Conservation (phyloP, 2,329 filamentous ascomycete species). For the Tolypocladium paradoxum region DNA sequence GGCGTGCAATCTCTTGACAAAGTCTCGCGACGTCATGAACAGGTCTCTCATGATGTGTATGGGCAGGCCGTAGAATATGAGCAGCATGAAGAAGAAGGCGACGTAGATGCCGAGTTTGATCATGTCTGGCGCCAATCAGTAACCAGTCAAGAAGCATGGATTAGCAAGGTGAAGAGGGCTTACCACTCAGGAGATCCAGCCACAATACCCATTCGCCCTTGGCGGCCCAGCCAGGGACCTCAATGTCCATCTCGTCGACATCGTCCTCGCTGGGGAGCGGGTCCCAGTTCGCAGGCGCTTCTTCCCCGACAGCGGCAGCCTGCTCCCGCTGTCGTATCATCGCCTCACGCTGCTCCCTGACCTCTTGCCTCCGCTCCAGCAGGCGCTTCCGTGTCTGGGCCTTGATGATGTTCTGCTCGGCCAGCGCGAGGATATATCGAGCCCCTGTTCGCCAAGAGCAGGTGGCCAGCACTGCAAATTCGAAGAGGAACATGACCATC, state of each 20-base stretch:
- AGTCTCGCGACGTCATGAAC: conserved; percentile 86
- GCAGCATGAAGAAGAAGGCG: conserved; percentile 84
- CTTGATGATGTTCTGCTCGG: conserved; percentile 65
- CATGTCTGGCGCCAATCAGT: conserved; percentile 49
- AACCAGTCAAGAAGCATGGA: conserved; percentile 6
- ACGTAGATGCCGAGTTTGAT: conserved; percentile 83
- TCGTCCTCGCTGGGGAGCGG: conserved; percentile 57
- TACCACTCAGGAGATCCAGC: conserved; percentile 73
- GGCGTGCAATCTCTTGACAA: conserved; percentile 79
- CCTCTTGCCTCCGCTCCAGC: conserved; percentile 55
- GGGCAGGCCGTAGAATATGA: conserved; percentile 88
- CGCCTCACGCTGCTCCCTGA: conserved; percentile 46
- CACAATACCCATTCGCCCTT: conserved; percentile 90
- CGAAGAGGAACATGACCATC: conserved; percentile 99
- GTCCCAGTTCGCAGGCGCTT: conserved; percentile 39
- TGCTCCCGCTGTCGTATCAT: conserved; percentile 39
- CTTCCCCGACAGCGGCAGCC: conserved; percentile 41
- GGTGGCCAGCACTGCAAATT: conserved; percentile 80
- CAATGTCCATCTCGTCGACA: conserved; percentile 85
- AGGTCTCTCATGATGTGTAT: conserved; percentile 96
- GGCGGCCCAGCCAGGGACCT: conserved; percentile 91
- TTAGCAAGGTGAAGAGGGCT: conserved; percentile 13
- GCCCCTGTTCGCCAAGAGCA: conserved; percentile 68
- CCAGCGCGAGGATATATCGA: conserved; percentile 68
- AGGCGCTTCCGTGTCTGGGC: conserved; percentile 63